Evolutionary conservation across 1,284 basidiomycete species (phyloP).

Genomic region (Ganoderma multipileum): DNA sequence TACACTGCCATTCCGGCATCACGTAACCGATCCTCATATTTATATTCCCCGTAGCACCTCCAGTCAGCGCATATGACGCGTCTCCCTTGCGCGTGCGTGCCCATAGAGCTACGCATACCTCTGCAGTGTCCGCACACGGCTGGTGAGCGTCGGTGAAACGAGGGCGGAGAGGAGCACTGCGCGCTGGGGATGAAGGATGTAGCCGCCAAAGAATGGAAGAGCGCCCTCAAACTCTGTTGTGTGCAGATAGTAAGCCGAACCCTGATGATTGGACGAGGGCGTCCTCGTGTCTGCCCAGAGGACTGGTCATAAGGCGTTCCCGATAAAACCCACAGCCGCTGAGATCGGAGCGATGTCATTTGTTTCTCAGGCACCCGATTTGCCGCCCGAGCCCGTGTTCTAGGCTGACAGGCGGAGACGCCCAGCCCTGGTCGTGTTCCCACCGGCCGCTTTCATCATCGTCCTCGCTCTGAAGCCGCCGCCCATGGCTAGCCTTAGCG

Average conservation of each 20-base stretch:
- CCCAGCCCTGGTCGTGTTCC: neutral
- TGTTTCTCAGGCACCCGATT: slow-evolving; percentile 38
- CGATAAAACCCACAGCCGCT: slow-evolving; percentile 42
- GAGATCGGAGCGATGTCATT: slow-evolving; percentile 42
- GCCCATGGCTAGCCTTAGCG: neutral
- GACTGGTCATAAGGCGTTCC: slow-evolving; percentile 36
- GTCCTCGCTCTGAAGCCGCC: neutral
- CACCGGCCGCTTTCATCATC: neutral
- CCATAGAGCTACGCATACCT: neutral
- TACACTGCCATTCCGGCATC: slow-evolving; percentile 27
- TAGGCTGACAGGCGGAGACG: slow-evolving; percentile 18
- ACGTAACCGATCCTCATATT: slow-evolving; percentile 23
- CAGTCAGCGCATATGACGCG: slow-evolving; percentile 24
- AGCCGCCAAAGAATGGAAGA: slow-evolving; percentile 32
- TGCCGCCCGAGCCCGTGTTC: slow-evolving; percentile 31
- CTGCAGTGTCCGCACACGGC: neutral
- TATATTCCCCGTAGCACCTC: slow-evolving; percentile 13
- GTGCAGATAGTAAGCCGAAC: slow-evolving; percentile 16
- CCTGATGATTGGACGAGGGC: slow-evolving; percentile 23
- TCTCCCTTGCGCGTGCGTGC: neutral
- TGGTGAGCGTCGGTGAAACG: slow-evolving; percentile 14
- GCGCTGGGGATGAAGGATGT: slow-evolving; percentile 11
- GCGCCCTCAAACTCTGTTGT: slow-evolving; percentile 29
- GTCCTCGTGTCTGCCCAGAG: slow-evolving; percentile 34
- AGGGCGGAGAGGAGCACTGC: slow-evolving; percentile 1